phyloP scores from a whole-genome alignment of 306 rosid species.

The Trifolium repens region DNA sequence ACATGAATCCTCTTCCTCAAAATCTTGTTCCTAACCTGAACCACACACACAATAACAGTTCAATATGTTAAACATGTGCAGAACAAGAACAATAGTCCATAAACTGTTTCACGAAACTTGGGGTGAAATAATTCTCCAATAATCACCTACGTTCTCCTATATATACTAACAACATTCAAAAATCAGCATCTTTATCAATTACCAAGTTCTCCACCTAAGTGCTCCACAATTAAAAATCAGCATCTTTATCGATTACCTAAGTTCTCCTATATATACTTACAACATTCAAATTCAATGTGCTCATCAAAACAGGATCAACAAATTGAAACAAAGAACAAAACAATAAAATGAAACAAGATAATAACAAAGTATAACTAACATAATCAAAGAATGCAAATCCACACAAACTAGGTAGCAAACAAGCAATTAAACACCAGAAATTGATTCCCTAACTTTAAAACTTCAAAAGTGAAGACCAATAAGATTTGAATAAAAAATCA shows the following conservation, averaged over 20 bases:
- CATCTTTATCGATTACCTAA: too few relatives aligned
- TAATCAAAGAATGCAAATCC: neutral
- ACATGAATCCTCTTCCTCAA: constrained; percentile 90
- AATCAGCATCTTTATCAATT: too few relatives aligned
- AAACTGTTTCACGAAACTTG: neutral
- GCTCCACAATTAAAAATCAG: too few relatives aligned
- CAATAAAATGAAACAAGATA: neutral
- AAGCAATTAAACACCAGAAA: neutral
- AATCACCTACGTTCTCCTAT: neutral
- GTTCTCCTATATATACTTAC: too few relatives aligned
- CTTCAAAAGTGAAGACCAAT: neutral
- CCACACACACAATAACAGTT: neutral
- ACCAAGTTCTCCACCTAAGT: too few relatives aligned
- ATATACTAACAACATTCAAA: too few relatives aligned
- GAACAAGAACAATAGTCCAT: neutral
- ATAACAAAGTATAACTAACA: neutral
- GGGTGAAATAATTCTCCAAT: neutral
- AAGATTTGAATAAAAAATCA: neutral
- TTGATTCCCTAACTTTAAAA: too few relatives aligned
- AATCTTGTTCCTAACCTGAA: constrained; percentile 78
- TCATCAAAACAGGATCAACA: neutral
- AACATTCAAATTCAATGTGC: neutral
- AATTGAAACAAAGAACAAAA: neutral
- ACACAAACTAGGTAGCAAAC: neutral
- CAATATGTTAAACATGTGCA: neutral